These are phyloP conservation scores for Gremmenia infestans DNA, from an alignment of 2,329 filamentous ascomycete genomes.

Conservation along the genomic window DNA sequence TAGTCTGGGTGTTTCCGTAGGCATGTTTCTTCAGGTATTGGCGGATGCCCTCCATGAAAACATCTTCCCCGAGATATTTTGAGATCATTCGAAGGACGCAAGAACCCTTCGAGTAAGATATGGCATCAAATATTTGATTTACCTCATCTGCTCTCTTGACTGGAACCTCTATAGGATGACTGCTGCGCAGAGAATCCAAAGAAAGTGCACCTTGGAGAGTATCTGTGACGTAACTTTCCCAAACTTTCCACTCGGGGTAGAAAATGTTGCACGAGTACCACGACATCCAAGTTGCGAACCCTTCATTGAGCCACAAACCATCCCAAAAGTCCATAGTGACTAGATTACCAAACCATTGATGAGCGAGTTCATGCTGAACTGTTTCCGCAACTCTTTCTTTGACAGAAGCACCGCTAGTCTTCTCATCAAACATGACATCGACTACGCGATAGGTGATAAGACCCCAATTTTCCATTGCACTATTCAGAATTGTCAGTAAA, in stretches of 20 bases:
- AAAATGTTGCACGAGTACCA: constrained; percentile 93
- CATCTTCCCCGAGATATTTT: constrained; percentile 86
- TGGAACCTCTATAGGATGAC: constrained; percentile 92
- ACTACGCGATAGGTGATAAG: constrained; percentile 92
- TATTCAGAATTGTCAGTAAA: not conserved
- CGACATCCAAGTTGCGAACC: constrained; percentile 88
- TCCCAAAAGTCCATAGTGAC: constrained; percentile 99
- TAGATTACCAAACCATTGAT: constrained; percentile 97
- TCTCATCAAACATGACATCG: constrained; percentile 85
- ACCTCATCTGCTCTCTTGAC: constrained; percentile 94
- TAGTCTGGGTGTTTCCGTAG: constrained; percentile 91
- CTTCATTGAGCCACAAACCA: constrained; percentile 92
- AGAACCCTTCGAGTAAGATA: constrained; percentile 95
- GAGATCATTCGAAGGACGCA: constrained; percentile 97
- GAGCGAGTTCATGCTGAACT: constrained; percentile 92
- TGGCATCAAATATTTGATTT: constrained; percentile 97
- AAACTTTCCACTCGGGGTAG: constrained; percentile 98
- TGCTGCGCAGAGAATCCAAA: constrained; percentile 87
- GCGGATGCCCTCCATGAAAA: constrained; percentile 87
- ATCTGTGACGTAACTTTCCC: constrained; percentile 91
- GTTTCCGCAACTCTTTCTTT: constrained; percentile 94
- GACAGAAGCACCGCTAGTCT: constrained; percentile 79
- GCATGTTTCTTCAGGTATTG: constrained; percentile 92
- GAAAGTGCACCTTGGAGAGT: constrained; percentile 83
- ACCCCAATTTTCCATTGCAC: constrained; percentile 97